These are phyloP conservation scores for Penicillium waksmanii DNA, from an alignment of 495 filamentous ascomycete species.

Conservation along the genomic window DNA sequence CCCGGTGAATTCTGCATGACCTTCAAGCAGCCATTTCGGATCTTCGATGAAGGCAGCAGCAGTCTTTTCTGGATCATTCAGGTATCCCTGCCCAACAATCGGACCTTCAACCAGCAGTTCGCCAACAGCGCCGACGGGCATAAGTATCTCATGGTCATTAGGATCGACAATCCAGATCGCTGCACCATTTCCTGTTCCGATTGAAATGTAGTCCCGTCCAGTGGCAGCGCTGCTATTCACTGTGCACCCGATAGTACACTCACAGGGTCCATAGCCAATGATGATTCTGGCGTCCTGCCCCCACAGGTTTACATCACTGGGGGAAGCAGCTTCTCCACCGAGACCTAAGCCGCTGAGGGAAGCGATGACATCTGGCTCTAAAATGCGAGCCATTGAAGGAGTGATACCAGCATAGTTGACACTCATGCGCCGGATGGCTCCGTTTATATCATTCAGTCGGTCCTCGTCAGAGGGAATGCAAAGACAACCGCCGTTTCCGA, in stretches of 20 bases:
- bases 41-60: slow-evolving; percentile 49
- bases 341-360: slow-evolving; percentile 51
- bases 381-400: slow-evolving; percentile 52
- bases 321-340: slow-evolving; percentile 54
- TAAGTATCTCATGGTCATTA: slow-evolving; percentile 45
- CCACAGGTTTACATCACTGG: slow-evolving; percentile 44
- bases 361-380: slow-evolving; percentile 48
- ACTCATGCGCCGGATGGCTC: slow-evolving; percentile 46
- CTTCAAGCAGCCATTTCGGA: slow-evolving; percentile 51
- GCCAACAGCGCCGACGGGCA: slow-evolving; percentile 55
- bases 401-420: slow-evolving; percentile 54
- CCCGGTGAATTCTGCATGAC: slow-evolving; percentile 39
- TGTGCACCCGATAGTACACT: slow-evolving; percentile 52
- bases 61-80: slow-evolving; percentile 53
- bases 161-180: slow-evolving; percentile 54
- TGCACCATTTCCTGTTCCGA: slow-evolving; percentile 43
- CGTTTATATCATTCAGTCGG: slow-evolving; percentile 51
- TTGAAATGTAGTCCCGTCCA: slow-evolving; percentile 40
- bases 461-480: slow-evolving; percentile 56
- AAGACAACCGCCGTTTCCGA: slow-evolving; percentile 51
- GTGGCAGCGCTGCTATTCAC: slow-evolving; percentile 47
- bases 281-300: slow-evolving; percentile 44
- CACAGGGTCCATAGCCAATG: slow-evolving; percentile 56
- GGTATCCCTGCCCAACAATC: slow-evolving; percentile 54
- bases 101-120: slow-evolving; percentile 61